A percentile compares a stretch with the other conserved stretches of the same genome.
Conservation (phyloP, 1,139 yeast genomes). For the Pichia sp. region DNA sequence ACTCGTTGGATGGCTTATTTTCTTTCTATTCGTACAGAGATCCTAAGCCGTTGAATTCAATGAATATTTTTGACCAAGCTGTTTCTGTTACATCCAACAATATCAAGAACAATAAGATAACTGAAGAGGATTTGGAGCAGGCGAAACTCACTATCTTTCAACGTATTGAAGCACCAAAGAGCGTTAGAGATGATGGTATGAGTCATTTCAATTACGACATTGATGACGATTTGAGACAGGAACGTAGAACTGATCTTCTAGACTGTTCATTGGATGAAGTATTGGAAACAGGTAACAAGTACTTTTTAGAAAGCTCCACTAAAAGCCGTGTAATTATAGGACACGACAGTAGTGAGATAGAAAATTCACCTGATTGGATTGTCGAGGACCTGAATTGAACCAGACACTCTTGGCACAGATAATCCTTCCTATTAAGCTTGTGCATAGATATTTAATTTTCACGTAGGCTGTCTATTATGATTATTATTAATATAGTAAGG, state of each 20-base stretch:
- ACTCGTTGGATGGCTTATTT: conserved; percentile 75
- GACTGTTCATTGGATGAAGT: conserved; percentile 63
- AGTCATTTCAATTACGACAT: conserved; percentile 63
- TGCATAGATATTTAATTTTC: not conserved
- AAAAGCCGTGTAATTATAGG: conserved; percentile 51
- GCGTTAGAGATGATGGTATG: conserved; percentile 75
- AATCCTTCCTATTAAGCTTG: not conserved
- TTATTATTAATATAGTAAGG: no score
- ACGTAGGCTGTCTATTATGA: no score
- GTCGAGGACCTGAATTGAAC: conserved; percentile 11
- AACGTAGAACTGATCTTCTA: conserved; percentile 68
- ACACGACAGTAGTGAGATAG: conserved; percentile 13
- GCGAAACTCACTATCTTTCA: conserved; percentile 91
- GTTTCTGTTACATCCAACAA: conserved; percentile 53
- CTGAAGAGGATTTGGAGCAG: conserved; percentile 67
- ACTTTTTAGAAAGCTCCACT: conserved; percentile 37
- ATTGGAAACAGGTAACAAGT: conserved; percentile 56
- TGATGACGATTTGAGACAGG: conserved; percentile 75
- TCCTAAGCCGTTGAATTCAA: conserved; percentile 75
- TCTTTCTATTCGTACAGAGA: conserved; percentile 89
- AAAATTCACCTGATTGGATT: conserved; percentile 15
- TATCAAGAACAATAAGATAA: conserved; percentile 35
- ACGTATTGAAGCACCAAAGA: conserved; percentile 82
- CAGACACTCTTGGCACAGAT: not conserved
- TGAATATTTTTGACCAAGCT: conserved; percentile 56